Percentiles rank a stretch among this genome's conserved stretches.
Conservation (phyloP, 2,329 filamentous ascomycete species). For the Golovinomyces cichoracearum region DNA sequence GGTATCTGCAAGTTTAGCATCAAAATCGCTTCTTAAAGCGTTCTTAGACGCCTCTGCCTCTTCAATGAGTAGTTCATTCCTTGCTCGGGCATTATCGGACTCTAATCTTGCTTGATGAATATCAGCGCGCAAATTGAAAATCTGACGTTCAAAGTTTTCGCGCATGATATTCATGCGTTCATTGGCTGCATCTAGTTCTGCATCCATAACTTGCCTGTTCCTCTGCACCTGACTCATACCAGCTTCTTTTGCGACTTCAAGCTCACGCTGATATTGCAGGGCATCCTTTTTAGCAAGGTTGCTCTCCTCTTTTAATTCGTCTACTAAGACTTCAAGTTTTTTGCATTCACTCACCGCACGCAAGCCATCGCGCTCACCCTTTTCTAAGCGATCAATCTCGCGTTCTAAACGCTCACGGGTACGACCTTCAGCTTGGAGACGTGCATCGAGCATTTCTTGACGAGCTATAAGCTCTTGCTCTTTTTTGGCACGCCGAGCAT, state of each 20-base stretch:
- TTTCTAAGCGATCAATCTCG: conserved; percentile 39
- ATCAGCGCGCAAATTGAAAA: conserved; percentile 44
- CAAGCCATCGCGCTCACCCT: conserved; percentile 37
- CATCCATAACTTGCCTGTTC: conserved; percentile 51
- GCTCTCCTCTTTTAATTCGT: conserved; percentile 38
- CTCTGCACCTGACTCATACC: conserved; percentile 59
- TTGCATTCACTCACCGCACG: conserved; percentile 35
- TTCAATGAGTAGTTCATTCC: conserved; percentile 62
- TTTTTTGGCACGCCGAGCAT: conserved; percentile 49
- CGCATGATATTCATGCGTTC: conserved; percentile 65
- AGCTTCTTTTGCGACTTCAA: conserved; percentile 58
- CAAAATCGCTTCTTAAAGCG: conserved; percentile 24
- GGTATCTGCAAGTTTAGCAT: conserved; percentile 36
- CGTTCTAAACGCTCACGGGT: conserved; percentile 40
- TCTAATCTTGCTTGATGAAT: conserved; percentile 57
- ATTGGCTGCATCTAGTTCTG: conserved; percentile 60
- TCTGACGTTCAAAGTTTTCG: conserved; percentile 56
- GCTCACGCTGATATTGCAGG: conserved; percentile 45
- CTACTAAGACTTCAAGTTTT: conserved; percentile 28
- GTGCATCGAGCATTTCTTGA: conserved; percentile 53
- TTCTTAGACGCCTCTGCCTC: conserved; percentile 48
- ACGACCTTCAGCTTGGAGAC: conserved; percentile 47
- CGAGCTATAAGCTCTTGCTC: conserved; percentile 56
- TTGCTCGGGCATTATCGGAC: conserved; percentile 52
- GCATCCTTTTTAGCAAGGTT: conserved; percentile 23